Conservation (phyloP, 192 early-diverging fungal genomes). For the Phycomyces blakesleeanus region DNA sequence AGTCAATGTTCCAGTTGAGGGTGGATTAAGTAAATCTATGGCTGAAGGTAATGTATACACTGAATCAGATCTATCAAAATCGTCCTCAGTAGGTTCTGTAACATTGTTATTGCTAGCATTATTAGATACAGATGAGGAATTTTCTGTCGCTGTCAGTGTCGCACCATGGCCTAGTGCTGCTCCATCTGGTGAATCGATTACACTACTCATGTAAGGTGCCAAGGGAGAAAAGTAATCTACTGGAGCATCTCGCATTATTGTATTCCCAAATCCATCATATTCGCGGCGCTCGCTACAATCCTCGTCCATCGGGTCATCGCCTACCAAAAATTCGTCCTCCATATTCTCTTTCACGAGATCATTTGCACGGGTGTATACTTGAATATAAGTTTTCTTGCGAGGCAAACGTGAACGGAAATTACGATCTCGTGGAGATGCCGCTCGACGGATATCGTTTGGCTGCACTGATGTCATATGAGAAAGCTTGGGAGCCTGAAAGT, state of each 20-base stretch:
- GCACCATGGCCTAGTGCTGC: background rate
- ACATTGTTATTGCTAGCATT: background rate
- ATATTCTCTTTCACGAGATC: slow-evolving; percentile 54
- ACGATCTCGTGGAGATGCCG: background rate
- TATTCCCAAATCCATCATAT: background rate
- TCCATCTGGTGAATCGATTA: slow-evolving; percentile 1
- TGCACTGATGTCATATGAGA: too few relatives aligned
- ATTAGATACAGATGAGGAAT: background rate
- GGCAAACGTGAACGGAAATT: slow-evolving; percentile 23
- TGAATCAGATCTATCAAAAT: background rate
- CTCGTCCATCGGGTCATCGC: slow-evolving; percentile 29
- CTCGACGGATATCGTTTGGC: background rate
- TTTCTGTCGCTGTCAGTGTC: background rate
- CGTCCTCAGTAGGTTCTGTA: background rate
- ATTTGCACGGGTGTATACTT: slow-evolving; percentile 51
- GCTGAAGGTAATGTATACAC: background rate
- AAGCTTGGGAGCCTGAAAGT: background rate
- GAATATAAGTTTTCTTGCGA: slow-evolving; percentile 41
- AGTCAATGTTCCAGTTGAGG: background rate
- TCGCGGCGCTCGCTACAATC: slow-evolving; percentile 39
- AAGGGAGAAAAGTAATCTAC: slow-evolving; percentile 26
- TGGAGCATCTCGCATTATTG: background rate
- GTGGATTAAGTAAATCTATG: background rate
- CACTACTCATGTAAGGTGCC: slow-evolving; percentile 10
- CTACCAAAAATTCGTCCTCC: slow-evolving; percentile 51